Evolutionary conservation across 2,329 filamentous ascomycete species (phyloP).

Genomic region (Zasmidium cellare): DNA sequence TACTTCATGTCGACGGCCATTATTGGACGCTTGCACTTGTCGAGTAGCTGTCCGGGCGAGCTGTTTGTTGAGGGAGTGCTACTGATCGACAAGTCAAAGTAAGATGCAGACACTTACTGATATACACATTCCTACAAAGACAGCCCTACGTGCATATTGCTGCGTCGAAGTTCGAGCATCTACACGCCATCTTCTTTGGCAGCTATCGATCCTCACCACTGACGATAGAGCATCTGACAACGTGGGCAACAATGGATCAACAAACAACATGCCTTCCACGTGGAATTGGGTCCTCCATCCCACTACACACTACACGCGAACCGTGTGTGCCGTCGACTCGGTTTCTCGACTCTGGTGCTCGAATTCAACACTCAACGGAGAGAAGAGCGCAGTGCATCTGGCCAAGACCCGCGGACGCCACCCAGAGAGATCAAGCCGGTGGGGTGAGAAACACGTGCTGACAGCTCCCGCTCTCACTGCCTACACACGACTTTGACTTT

Average conservation of each 20-base stretch:
- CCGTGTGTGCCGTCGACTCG: neutral
- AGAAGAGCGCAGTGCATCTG: neutral
- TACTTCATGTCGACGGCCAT: conserved; percentile 2
- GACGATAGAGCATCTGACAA: neutral
- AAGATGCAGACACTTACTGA: neutral
- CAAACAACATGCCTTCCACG: neutral
- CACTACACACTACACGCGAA: neutral
- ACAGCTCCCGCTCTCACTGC: neutral
- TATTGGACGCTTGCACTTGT: neutral
- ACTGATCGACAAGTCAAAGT: neutral
- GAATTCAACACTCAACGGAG: neutral
- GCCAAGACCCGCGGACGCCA: neutral
- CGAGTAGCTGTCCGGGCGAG: neutral
- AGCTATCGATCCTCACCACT: neutral
- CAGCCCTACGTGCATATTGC: neutral
- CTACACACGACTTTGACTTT: neutral
- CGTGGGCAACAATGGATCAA: neutral
- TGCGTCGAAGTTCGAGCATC: neutral
- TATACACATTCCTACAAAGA: neutral
- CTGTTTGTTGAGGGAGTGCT: neutral
- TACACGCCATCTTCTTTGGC: neutral
- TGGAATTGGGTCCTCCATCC: neutral
- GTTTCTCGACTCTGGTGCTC: neutral
- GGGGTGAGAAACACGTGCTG: neutral
- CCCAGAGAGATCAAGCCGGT: neutral